phyloP scores from a whole-genome alignment of 169 alveolate species.

The Plasmodium inui region DNA sequence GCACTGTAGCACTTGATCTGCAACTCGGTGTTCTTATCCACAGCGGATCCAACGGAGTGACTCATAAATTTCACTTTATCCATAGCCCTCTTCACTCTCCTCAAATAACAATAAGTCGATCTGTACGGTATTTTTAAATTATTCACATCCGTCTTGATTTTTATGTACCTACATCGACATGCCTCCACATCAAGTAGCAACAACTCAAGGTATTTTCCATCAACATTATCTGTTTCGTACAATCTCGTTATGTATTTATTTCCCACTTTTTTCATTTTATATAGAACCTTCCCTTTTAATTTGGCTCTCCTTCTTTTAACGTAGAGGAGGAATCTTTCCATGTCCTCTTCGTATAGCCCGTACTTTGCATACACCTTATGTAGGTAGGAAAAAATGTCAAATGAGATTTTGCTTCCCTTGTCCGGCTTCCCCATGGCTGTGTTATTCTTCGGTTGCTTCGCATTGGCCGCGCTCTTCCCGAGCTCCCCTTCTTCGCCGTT shows the following conservation, averaged over 20 bases:
- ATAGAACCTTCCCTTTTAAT: slow-evolving; percentile 13
- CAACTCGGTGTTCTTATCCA: slow-evolving; percentile 54
- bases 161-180: slow-evolving; percentile 52
- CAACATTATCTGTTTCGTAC: slow-evolving; percentile 25
- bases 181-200: slow-evolving; percentile 55
- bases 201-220: slow-evolving; percentile 42
- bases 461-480: neutral
- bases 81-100: slow-evolving; percentile 43
- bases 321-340: slow-evolving; percentile 1
- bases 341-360: slow-evolving; percentile 40
- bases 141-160: slow-evolving; percentile 60
- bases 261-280: slow-evolving; percentile 39
- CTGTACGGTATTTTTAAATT: slow-evolving; percentile 48
- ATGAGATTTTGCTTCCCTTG: slow-evolving; percentile 2
- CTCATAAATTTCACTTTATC: slow-evolving; percentile 23
- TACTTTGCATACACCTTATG: slow-evolving; percentile 23
- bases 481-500: neutral
- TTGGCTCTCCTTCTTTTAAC: slow-evolving; percentile 48
- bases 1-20: slow-evolving; percentile 49
- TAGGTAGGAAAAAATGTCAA: slow-evolving; percentile 50
- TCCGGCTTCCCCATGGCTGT: neutral
- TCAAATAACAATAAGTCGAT: slow-evolving; percentile 26
- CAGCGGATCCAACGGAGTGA: neutral
- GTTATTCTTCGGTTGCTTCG: neutral
- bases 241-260: slow-evolving; percentile 21